Conservation (phyloP, 176 grass and related monocot genomes). For the Dendrocalamus sinicus region DNA sequence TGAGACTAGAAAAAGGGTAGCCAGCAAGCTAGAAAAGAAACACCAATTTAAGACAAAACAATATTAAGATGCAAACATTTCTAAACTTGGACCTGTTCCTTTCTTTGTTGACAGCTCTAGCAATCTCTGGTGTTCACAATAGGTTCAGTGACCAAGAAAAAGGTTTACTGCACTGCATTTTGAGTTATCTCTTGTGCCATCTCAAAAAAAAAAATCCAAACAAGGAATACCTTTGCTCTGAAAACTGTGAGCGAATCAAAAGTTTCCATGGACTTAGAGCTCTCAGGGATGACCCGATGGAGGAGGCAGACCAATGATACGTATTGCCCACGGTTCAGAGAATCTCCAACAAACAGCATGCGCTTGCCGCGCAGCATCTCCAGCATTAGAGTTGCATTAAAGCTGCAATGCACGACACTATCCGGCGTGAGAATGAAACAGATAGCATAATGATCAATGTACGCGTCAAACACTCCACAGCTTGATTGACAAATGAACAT, state of each 20-base stretch:
- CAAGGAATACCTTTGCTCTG: conserved; percentile 73
- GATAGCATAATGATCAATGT: not conserved
- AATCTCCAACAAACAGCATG: conserved; percentile 92
- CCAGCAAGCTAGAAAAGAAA: not conserved
- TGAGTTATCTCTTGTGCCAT: not conserved
- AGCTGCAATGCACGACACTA: conserved; percentile 50
- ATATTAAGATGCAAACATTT: not conserved
- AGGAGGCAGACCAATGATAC: conserved; percentile 87
- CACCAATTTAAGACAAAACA: not conserved
- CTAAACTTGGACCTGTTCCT: not conserved
- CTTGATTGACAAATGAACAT: not conserved
- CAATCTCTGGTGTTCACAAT: not conserved
- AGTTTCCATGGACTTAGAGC: conserved; percentile 78
- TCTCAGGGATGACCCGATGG: conserved; percentile 67
- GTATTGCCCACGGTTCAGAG: conserved; percentile 82
- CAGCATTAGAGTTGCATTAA: conserved; percentile 82
- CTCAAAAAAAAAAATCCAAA: not conserved
- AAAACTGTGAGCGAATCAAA: conserved; percentile 79
- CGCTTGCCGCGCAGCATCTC: conserved; percentile 87
- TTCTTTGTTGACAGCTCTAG: not conserved
- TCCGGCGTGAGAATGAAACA: not conserved
- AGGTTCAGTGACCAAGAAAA: conserved; percentile 7
- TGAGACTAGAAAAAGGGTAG: not conserved
- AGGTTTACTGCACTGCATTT: not conserved
- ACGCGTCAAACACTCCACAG: not conserved